Conservation (phyloP, 129 eudicot genomes). For the Helianthus annuus region DNA sequence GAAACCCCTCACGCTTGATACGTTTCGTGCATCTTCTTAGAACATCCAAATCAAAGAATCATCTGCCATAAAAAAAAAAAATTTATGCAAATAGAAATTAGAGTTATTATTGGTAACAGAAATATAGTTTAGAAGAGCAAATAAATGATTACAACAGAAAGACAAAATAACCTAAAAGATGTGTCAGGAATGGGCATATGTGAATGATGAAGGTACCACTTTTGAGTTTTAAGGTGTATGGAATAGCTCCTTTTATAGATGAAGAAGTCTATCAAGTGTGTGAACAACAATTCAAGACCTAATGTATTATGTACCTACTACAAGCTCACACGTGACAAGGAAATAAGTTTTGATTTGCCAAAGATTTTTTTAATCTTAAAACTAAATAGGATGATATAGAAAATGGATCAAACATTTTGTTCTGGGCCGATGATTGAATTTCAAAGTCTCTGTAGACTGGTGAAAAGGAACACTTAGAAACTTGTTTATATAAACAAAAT, state of each 20-base stretch:
- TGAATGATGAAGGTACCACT: constrained; percentile 10
- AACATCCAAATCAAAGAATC: not conserved
- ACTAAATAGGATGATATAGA: not conserved
- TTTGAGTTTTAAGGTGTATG: constrained; percentile 11
- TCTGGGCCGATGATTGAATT: no score
- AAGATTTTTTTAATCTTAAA: not conserved
- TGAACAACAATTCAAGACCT: constrained; percentile 24
- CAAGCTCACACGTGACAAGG: constrained; percentile 22
- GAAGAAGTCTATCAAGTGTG: constrained; percentile 25
- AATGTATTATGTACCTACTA: constrained; percentile 29
- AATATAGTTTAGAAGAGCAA: not conserved
- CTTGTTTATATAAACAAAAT: no score
- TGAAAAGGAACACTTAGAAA: no score
- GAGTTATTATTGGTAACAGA: not conserved
- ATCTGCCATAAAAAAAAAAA: constrained; percentile 13
- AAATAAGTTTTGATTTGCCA: not conserved
- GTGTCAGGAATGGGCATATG: constrained; percentile 8
- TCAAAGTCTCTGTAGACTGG: no score
- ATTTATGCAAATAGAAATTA: not conserved
- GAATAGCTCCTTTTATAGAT: constrained; percentile 28
- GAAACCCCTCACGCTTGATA: constrained; percentile 35
- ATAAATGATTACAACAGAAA: not conserved
- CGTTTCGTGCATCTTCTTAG: not conserved
- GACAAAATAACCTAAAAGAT: not conserved
- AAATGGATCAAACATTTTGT: no score